These are phyloP conservation scores for Moesziomyces sp. DNA, from an alignment of 1,284 basidiomycete species.

Conservation along the genomic window DNA sequence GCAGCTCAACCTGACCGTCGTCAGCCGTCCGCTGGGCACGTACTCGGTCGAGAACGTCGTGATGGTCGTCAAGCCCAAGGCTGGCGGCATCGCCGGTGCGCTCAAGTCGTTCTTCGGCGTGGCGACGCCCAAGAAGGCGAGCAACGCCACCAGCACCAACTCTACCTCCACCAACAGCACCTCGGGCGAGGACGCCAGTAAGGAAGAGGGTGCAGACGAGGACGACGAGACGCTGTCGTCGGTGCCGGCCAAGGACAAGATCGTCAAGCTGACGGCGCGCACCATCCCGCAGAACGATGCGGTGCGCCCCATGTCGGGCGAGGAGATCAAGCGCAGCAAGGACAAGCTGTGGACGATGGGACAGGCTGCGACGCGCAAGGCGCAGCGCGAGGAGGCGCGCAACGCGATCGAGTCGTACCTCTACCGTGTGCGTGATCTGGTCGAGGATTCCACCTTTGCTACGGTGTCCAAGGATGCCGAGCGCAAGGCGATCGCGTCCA, in stretches of 20 bases:
- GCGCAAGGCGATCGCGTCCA: conserved; percentile 75
- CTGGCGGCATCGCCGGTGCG: conserved; percentile 56
- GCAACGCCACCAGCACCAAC: conserved; percentile 33
- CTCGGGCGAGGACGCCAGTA: conserved; percentile 2
- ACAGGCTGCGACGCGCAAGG: conserved; percentile 79
- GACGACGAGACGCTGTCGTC: conserved; percentile 25
- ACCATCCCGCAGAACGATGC: conserved; percentile 37
- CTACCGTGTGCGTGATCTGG: conserved; percentile 86
- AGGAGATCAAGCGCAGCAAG: conserved; percentile 55
- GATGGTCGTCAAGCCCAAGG: conserved; percentile 60
- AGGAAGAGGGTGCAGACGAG: conserved; percentile 15
- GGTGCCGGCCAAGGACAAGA: conserved; percentile 46
- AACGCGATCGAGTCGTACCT: conserved; percentile 92
- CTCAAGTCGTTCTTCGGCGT: conserved; percentile 62
- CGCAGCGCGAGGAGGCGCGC: conserved; percentile 84
- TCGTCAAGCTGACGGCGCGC: conserved; percentile 45
- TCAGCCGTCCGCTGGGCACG: conserved; percentile 56
- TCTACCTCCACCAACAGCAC: conserved; percentile 20
- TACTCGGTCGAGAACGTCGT: conserved; percentile 52
- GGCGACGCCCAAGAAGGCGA: conserved; percentile 32
- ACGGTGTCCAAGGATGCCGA: conserved; percentile 82
- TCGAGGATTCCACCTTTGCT: conserved; percentile 76
- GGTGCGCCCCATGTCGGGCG: conserved; percentile 50
- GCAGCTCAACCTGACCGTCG: conserved; percentile 58
- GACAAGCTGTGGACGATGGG: conserved; percentile 72